A percentile compares a stretch with the other conserved stretches of the same genome.
phyloP scores from a whole-genome alignment of 257 asterid species.

The Solanum chiquidenum region DNA sequence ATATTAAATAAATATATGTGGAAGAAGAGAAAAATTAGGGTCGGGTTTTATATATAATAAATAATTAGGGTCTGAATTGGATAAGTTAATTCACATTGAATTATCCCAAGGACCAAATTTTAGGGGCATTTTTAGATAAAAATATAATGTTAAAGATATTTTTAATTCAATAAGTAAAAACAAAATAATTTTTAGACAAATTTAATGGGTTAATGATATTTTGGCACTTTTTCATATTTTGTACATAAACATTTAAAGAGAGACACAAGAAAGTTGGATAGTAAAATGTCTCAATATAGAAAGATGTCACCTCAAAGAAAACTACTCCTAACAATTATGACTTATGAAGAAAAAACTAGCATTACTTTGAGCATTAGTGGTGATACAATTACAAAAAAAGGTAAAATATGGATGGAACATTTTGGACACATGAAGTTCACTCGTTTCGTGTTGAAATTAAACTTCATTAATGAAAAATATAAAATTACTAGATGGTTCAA shows the following conservation, averaged over 20 bases:
- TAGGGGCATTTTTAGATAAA: too few species aligned
- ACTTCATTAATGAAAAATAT: not conserved
- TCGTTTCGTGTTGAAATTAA: not conserved
- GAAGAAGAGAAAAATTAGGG: not conserved
- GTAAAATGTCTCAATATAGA: not conserved
- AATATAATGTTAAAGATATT: too few species aligned
- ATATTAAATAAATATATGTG: not conserved
- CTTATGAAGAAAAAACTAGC: not conserved
- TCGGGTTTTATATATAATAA: not conserved
- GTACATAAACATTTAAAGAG: not conserved
- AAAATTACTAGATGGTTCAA: not conserved
- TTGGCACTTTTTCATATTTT: not conserved
- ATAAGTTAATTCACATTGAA: not conserved
- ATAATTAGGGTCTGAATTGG: too few species aligned
- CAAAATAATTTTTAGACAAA: not conserved
- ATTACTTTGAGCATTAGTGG: not conserved
- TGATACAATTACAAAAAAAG: not conserved
- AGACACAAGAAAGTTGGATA: not conserved
- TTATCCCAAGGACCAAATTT: not conserved
- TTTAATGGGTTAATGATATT: too few species aligned
- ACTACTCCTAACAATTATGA: not conserved
- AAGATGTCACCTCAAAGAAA: not conserved
- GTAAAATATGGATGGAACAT: not conserved
- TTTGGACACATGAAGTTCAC: not conserved
- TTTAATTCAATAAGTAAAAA: too few species aligned